A percentile compares a stretch with the other conserved stretches of the same genome.
phyloP scores from a whole-genome alignment of 202 grass and related monocot genomes.

The Saccharum hybrid region DNA sequence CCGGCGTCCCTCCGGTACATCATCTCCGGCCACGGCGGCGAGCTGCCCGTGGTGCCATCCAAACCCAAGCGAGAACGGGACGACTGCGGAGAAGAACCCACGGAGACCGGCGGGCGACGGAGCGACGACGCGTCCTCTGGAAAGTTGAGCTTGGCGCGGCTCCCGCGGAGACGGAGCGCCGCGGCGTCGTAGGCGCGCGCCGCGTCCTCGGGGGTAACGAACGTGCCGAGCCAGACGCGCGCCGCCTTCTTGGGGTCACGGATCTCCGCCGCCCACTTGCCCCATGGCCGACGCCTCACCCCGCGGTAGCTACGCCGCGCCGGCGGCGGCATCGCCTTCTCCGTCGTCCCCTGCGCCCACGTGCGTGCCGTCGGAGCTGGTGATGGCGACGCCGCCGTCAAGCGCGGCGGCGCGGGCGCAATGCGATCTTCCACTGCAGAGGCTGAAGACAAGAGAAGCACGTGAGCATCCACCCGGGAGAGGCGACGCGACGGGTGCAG shows the following conservation, averaged over 20 bases:
- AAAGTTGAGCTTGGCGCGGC: conserved; percentile 77
- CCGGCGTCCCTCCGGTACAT: background rate
- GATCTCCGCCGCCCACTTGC: conserved; percentile 85
- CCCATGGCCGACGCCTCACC: conserved; percentile 63
- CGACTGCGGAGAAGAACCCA: background rate
- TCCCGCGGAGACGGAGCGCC: conserved; percentile 60
- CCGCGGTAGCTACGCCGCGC: conserved; percentile 47
- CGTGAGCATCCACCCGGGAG: background rate
- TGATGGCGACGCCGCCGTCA: background rate
- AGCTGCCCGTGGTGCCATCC: too few relatives aligned
- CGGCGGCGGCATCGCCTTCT: background rate
- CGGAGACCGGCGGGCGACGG: background rate
- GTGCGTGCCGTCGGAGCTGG: background rate
- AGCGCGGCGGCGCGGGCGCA: background rate
- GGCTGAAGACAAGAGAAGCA: background rate
- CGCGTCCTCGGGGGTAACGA: conserved; percentile 57
- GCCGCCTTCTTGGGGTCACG: conserved; percentile 61
- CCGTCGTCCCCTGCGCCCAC: background rate
- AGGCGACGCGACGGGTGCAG: background rate
- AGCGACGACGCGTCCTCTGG: conserved; percentile 46
- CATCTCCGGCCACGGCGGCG: background rate
- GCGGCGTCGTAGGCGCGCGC: conserved; percentile 68
- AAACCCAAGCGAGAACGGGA: background rate
- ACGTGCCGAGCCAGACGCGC: conserved; percentile 81
- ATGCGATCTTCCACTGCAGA: background rate